These are phyloP conservation scores for Lactarius akahatsu DNA, from an alignment of 768 basidiomycete genomes.

Conservation along the genomic window DNA sequence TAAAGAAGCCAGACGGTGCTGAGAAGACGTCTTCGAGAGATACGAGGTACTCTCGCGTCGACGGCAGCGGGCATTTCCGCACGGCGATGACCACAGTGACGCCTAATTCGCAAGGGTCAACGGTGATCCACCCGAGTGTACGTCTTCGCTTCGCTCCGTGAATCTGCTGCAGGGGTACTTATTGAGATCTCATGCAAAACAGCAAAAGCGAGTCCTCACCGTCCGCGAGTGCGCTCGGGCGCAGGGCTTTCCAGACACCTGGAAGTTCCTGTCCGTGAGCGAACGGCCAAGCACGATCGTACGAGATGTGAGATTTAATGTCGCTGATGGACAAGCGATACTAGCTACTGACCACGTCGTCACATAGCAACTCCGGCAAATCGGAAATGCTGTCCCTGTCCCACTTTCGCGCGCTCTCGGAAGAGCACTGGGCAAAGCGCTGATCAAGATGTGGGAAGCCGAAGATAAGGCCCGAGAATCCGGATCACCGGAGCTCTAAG, in stretches of 20 bases:
- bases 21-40: background rate
- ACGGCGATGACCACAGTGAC: slow-evolving; percentile 60
- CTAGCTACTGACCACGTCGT: background rate
- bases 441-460: slow-evolving; percentile 38
- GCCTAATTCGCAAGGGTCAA: slow-evolving; percentile 51
- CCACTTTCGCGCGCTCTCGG: slow-evolving; percentile 67
- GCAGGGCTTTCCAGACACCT: slow-evolving; percentile 76
- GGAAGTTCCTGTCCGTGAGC: slow-evolving; percentile 56
- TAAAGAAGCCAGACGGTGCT: background rate
- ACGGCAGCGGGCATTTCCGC: slow-evolving; percentile 51
- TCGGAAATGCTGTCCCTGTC: slow-evolving; percentile 79
- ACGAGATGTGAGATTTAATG: slow-evolving; percentile 49
- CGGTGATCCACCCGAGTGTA: slow-evolving; percentile 49
- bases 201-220: slow-evolving; percentile 69
- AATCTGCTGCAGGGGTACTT: background rate
- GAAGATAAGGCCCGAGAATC: slow-evolving; percentile 19
- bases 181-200: background rate
- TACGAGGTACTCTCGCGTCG: slow-evolving; percentile 54
- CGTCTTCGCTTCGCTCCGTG: slow-evolving; percentile 23
- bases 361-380: slow-evolving; percentile 67
- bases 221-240: slow-evolving; percentile 49
- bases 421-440: slow-evolving; percentile 43
- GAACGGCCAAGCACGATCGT: slow-evolving; percentile 38
- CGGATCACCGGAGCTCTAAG: slow-evolving; percentile 16
- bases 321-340: background rate